These are phyloP conservation scores for Viola pubescens DNA, from an alignment of 441 rosid species.

Conservation along the genomic window DNA sequence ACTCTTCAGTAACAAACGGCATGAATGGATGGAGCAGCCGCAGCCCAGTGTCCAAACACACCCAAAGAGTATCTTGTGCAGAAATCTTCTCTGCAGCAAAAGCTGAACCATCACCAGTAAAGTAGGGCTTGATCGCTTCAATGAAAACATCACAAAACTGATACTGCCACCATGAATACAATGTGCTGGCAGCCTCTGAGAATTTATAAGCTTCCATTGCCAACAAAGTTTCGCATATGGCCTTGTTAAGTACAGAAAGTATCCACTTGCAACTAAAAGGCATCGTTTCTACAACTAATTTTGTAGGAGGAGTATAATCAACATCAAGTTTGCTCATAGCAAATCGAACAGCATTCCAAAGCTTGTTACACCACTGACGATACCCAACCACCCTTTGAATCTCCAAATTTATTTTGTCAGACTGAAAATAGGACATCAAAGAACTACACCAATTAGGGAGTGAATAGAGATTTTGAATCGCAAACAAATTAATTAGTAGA, in stretches of 20 bases:
- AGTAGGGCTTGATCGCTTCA: slow-evolving; percentile 85
- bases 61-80: slow-evolving; percentile 71
- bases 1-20: slow-evolving; percentile 92
- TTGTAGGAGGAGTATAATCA: slow-evolving; percentile 46
- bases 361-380: slow-evolving; percentile 98
- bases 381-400: slow-evolving; percentile 92
- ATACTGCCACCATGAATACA: slow-evolving; percentile 95
- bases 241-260: slow-evolving; percentile 69
- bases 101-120: slow-evolving; percentile 44
- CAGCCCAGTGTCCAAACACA: slow-evolving; percentile 80
- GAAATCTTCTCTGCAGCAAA: slow-evolving; percentile 56
- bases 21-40: slow-evolving; percentile 92
- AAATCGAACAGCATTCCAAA: slow-evolving; percentile 95
- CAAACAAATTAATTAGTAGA: slow-evolving; percentile 7
- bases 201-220: slow-evolving; percentile 63
- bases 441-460: slow-evolving; percentile 5
- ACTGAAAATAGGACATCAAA: slow-evolving; percentile 33
- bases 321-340: slow-evolving; percentile 88
- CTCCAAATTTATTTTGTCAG: slow-evolving; percentile 90
- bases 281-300: slow-evolving; percentile 34
- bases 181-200: slow-evolving; percentile 65
- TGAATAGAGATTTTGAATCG: not conserved
- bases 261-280: slow-evolving; percentile 93
- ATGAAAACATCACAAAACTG: slow-evolving; percentile 89
- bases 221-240: slow-evolving; percentile 48